A percentile compares a stretch with the other conserved stretches of the same genome.
Evolutionary conservation across 2,329 filamentous ascomycete genomes (phyloP).

Genomic region (Cercospora sp.): DNA sequence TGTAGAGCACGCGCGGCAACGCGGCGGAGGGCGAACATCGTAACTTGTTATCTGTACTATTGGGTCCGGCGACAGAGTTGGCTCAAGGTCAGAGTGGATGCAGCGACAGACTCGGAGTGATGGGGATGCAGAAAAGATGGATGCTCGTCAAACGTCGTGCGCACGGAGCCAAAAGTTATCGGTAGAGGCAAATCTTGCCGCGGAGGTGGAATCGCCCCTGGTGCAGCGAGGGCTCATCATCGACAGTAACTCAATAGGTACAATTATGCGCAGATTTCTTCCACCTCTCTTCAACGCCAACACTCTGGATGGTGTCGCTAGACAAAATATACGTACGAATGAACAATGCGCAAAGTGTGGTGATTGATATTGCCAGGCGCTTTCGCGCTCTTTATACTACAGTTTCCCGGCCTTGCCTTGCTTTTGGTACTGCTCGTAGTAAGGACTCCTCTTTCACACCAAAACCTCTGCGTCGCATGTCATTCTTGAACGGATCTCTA

Average conservation of each 20-base stretch:
- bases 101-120: background rate
- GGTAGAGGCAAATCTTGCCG: constrained; percentile 2
- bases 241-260: background rate
- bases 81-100: background rate
- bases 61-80: background rate
- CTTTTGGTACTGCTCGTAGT: background rate
- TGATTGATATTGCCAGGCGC: background rate
- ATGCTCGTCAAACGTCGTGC: background rate
- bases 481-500: background rate
- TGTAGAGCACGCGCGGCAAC: constrained; percentile 57
- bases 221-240: background rate
- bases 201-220: background rate
- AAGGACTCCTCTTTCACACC: background rate
- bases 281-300: background rate
- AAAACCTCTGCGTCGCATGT: background rate
- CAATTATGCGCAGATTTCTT: too few relatives aligned
- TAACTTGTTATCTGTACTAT: background rate
- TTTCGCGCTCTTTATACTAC: background rate
- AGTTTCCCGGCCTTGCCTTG: background rate
- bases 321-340: background rate
- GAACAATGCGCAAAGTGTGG: background rate
- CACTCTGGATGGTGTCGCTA: background rate
- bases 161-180: constrained; percentile 2
- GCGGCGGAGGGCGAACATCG: constrained; percentile 61
- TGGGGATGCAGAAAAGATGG: background rate